Evolutionary conservation across 2,329 filamentous ascomycete genomes (phyloP), one percentile per base, ranked within the genome.

Genomic region (Phialophora verrucosa): DNA sequence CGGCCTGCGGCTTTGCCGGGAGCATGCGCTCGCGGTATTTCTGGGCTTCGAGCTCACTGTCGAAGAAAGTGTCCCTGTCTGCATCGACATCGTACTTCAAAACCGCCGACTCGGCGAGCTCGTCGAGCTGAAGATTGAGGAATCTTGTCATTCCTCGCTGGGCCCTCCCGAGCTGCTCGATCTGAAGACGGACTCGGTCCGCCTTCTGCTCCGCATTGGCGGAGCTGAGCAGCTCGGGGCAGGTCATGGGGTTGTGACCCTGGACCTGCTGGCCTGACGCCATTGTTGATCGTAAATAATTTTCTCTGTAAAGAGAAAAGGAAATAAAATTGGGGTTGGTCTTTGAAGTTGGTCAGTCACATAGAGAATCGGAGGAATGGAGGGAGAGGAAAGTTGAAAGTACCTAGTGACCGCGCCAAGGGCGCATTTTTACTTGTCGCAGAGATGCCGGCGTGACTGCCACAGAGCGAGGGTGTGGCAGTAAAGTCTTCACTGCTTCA

Each of bases 21-120:
- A 66, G 57, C 4, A 69, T 35, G 20, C 62, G 56, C 31, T 63
- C 58, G 35, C 67, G 70, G 49, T 69, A 71, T 35, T 62, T 65
- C 12, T 61, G 51, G 35, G 68, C 64, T 17, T 56, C 35, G 23
- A 61, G 35, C 25, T 55, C 60, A 29, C 62, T 56, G 12, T 53
- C 49, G 60, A 68, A 68, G 38, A 63, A 47, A 10, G 66, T 65
- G 14, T 32, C 25, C 7, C 27, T 32, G n/a, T 53, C n/a, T 35
- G 11, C 29, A n/a, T n/a, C 12, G 8, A 2, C 25, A 12, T 17
- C 53, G 27, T 20, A 2, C 17, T 25, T 57, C 5, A 51, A 25
- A 0, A 25, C 49, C 23, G 23, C 49, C 25, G 49, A 51, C 6
- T 6, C 14, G 10, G 20, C 10, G 23, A 51, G 49, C 14, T 51